Evolutionary conservation across 2,329 filamentous ascomycete species (phyloP).

Genomic region (Ceratocystis lukuohia): DNA sequence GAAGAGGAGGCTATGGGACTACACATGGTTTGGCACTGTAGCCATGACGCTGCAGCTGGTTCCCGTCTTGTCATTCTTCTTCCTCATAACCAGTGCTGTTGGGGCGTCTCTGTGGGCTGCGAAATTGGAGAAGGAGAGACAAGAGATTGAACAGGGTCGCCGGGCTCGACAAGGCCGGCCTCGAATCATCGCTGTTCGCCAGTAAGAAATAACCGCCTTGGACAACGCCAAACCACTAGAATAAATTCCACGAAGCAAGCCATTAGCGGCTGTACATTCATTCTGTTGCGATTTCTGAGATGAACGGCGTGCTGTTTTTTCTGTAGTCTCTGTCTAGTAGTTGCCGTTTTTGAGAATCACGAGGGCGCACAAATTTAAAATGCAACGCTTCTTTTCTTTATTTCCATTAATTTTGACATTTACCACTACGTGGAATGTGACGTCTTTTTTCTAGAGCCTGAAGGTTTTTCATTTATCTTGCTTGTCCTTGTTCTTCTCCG

Average conservation of each 20-base stretch:
- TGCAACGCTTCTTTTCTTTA: not conserved
- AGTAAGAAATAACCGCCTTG: not conserved
- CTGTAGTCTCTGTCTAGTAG: not conserved
- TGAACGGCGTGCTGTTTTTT: not conserved
- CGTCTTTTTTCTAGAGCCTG: not conserved
- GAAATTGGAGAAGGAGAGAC: slow-evolving; percentile 52
- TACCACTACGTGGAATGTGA: too few relatives aligned
- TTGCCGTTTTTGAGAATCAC: not conserved
- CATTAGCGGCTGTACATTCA: too few relatives aligned
- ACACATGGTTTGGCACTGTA: slow-evolving; percentile 84
- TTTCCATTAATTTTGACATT: too few relatives aligned
- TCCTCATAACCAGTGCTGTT: slow-evolving; percentile 72
- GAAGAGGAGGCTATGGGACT: slow-evolving; percentile 58
- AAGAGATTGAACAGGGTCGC: not conserved
- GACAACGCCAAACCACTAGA: not conserved
- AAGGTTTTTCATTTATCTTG: not conserved
- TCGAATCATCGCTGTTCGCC: slow-evolving; percentile 6
- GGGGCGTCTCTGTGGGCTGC: slow-evolving; percentile 80
- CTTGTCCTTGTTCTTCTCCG: not conserved
- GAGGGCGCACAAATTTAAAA: not conserved
- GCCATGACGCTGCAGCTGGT: slow-evolving; percentile 78
- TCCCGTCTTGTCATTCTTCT: slow-evolving; percentile 84
- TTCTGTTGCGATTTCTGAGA: not conserved
- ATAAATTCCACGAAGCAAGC: not conserved
- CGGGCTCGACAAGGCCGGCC: not conserved